A percentile compares a stretch with the other conserved stretches of the same genome.
Conservation (phyloP, 1,284 basidiomycete genomes). For the Fomitiporia mediterranea region DNA sequence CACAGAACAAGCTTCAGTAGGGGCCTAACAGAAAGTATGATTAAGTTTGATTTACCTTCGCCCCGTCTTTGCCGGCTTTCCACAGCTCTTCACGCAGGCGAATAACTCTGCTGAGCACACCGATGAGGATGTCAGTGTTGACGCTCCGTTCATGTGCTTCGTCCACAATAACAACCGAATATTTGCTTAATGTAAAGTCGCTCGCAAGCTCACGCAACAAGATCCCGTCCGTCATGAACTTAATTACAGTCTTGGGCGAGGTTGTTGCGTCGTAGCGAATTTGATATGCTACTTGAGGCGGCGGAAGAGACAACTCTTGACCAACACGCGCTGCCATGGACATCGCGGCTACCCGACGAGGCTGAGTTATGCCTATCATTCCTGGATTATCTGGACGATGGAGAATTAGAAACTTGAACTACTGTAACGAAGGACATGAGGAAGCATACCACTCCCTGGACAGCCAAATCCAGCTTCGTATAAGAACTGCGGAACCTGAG, state of each 20-base stretch:
- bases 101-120: constrained; percentile 89
- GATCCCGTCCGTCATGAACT: constrained; percentile 99
- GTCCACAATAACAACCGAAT: constrained; percentile 94
- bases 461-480: constrained; percentile 95
- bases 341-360: constrained; percentile 94
- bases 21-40: not conserved
- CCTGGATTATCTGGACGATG: constrained; percentile 75
- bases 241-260: constrained; percentile 85
- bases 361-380: constrained; percentile 99
- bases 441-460: constrained; percentile 60
- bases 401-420: not conserved
- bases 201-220: constrained; percentile 87
- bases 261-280: constrained; percentile 97
- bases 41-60: constrained; percentile 45
- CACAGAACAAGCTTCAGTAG: not conserved
- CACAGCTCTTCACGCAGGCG: constrained; percentile 86
- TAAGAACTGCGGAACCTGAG: constrained; percentile 92
- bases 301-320: constrained; percentile 79
- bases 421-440: not conserved
- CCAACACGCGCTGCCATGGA: constrained; percentile 93
- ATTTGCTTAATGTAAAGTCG: constrained; percentile 87
- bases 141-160: constrained; percentile 98
- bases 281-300: constrained; percentile 88
- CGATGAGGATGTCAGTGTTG: constrained; percentile 97
- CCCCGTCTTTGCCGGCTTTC: constrained; percentile 64